phyloP scores from a whole-genome alignment of 345 rosid species.

The Cochlearia excelsa region DNA sequence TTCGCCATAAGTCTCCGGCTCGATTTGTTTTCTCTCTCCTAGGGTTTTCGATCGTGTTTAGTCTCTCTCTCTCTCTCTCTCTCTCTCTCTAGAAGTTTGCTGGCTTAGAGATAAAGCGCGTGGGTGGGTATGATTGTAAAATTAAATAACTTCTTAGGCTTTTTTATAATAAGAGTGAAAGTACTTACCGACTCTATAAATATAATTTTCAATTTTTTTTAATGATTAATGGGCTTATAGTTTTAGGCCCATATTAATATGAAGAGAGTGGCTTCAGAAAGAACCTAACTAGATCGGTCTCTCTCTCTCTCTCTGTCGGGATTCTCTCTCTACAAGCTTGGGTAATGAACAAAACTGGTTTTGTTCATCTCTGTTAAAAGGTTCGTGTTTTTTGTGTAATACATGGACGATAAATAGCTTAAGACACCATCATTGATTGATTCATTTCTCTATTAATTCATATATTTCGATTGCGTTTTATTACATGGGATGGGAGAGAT shows the following conservation, averaged over 20 bases:
- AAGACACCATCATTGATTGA: neutral
- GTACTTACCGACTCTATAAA: conserved; percentile 7
- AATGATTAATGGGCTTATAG: conserved; percentile 19
- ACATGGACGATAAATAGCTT: conserved; percentile 7
- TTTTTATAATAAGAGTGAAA: neutral
- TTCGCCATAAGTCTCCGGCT: conserved; percentile 24
- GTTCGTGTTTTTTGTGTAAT: conserved; percentile 29
- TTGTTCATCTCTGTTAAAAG: conserved; percentile 30
- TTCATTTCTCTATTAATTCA: neutral
- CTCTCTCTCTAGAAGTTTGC: neutral
- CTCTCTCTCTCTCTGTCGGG: neutral
- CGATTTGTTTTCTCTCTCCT: conserved; percentile 29
- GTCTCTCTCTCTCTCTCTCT: neutral
- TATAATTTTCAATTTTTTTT: neutral
- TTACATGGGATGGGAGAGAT: conserved; percentile 6
- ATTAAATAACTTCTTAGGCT: neutral
- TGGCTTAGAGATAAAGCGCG: conserved; percentile 22
- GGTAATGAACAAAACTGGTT: conserved; percentile 27
- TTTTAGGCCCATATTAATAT: conserved; percentile 10
- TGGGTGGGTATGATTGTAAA: conserved; percentile 14
- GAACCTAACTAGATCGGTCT: conserved; percentile 36
- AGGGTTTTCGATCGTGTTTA: conserved; percentile 34
- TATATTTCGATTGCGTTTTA: conserved; percentile 9
- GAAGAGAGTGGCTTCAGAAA: conserved; percentile 9
- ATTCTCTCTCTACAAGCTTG: neutral